These are phyloP conservation scores for Aspergillus tubingensis DNA, from an alignment of 2,329 filamentous ascomycete genomes.

Conservation along the genomic window DNA sequence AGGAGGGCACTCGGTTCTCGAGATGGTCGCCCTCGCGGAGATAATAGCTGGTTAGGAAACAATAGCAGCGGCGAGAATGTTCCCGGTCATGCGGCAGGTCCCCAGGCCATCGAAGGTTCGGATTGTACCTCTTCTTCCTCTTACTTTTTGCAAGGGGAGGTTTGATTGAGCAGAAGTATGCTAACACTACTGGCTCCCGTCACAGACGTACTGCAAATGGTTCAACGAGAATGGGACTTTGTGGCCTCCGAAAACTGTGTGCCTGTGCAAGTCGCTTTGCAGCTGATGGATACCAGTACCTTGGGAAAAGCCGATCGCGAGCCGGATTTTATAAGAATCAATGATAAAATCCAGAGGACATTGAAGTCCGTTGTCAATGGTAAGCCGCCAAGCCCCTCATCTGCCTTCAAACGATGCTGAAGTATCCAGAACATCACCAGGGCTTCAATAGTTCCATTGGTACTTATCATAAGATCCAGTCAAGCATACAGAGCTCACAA, in stretches of 20 bases:
- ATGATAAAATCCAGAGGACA: conserved; percentile 86
- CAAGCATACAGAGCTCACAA: conserved; percentile 86
- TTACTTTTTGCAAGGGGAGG: not conserved
- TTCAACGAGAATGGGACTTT: conserved; percentile 85
- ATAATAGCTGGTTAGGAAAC: conserved; percentile 24
- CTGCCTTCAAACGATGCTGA: conserved; percentile 11
- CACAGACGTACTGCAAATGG: conserved; percentile 71
- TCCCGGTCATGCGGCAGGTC: conserved; percentile 22
- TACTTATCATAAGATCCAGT: conserved; percentile 98
- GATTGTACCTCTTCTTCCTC: not conserved
- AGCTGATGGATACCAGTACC: conserved; percentile 91
- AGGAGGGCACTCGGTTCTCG: conserved; percentile 29
- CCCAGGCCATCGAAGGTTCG: conserved; percentile 42
- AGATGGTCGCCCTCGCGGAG: conserved; percentile 29
- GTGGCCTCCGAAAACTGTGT: conserved; percentile 88
- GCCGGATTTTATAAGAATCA: conserved; percentile 77
- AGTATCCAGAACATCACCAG: conserved; percentile 78
- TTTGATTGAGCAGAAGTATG: not conserved
- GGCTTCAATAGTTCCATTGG: conserved; percentile 99
- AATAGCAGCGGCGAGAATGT: conserved; percentile 25
- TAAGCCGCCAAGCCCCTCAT: conserved; percentile 26
- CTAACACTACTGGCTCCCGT: not conserved
- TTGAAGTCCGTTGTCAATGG: conserved; percentile 90
- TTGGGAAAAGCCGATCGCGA: conserved; percentile 89
- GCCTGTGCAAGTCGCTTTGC: conserved; percentile 90